Conservation (phyloP, 2,329 filamentous ascomycete species). For the Bertia moriformis region DNA sequence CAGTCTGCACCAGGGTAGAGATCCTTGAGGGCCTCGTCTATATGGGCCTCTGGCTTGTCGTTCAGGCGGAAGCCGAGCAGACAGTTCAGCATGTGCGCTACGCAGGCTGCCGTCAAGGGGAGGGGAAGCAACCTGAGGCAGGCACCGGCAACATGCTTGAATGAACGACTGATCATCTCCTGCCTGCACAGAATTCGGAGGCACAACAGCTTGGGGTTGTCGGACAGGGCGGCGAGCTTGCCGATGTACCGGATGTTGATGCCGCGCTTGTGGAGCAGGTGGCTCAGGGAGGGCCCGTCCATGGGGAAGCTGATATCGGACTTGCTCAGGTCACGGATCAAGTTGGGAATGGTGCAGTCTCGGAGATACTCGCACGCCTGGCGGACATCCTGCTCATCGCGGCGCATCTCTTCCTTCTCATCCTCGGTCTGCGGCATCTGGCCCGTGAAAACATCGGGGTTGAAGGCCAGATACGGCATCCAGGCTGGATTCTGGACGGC, state of each 20-base stretch:
- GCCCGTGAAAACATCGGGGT: slow-evolving; percentile 90
- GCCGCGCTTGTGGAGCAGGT: slow-evolving; percentile 85
- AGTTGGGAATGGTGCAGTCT: slow-evolving; percentile 64
- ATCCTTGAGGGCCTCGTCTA: slow-evolving; percentile 58
- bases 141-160: slow-evolving; percentile 78
- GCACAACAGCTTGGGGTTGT: slow-evolving; percentile 57
- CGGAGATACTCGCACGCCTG: slow-evolving; percentile 68
- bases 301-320: slow-evolving; percentile 95
- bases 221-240: slow-evolving; percentile 58
- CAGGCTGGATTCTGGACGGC: slow-evolving; percentile 74
- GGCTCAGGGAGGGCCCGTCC: slow-evolving; percentile 85
- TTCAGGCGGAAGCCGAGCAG: slow-evolving; percentile 68
- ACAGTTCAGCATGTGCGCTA: slow-evolving; percentile 86
- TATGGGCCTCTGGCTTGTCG: slow-evolving; percentile 60
- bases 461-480: slow-evolving; percentile 82
- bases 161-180: slow-evolving; percentile 88
- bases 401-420: slow-evolving; percentile 69
- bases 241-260: slow-evolving; percentile 97
- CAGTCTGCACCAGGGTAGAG: slow-evolving; percentile 75
- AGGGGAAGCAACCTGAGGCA: slow-evolving; percentile 69
- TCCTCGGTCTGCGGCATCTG: slow-evolving; percentile 79
- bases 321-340: slow-evolving; percentile 75
- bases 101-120: slow-evolving; percentile 64
- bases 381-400: slow-evolving; percentile 79
- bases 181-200: slow-evolving; percentile 66